Conservation (phyloP, 345 rosid species). For the Zanthoxylum bungeanum region DNA sequence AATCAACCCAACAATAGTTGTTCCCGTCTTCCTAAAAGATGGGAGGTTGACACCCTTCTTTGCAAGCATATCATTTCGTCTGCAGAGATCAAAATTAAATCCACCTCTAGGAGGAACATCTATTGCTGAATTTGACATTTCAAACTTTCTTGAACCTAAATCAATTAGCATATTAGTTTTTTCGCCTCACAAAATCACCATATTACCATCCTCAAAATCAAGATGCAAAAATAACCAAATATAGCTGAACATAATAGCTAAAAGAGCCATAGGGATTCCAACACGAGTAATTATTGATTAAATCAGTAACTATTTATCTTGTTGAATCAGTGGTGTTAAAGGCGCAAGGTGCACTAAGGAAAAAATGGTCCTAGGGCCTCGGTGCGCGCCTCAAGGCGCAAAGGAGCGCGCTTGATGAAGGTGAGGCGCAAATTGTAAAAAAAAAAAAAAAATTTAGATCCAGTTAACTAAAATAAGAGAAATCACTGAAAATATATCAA, state of each 20-base stretch:
- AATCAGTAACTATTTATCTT: not conserved
- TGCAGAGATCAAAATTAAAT: slow-evolving; percentile 83
- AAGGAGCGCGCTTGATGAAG: too few species aligned
- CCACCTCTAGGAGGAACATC: slow-evolving; percentile 71
- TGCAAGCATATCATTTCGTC: slow-evolving; percentile 69
- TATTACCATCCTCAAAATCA: not conserved
- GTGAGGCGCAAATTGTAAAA: too few species aligned
- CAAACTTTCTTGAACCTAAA: slow-evolving; percentile 12
- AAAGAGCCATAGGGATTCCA: not conserved
- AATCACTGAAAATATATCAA: too few species aligned
- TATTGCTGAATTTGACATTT: slow-evolving; percentile 49
- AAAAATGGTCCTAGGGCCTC: too few species aligned
- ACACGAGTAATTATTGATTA: not conserved
- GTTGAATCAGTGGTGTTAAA: too few species aligned
- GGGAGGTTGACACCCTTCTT: slow-evolving; percentile 67
- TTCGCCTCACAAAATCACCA: not conserved
- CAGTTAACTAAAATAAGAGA: too few species aligned
- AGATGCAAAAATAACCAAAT: not conserved
- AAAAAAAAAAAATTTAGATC: too few species aligned
- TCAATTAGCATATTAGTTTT: not conserved
- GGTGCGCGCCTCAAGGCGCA: too few species aligned
- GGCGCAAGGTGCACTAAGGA: too few species aligned
- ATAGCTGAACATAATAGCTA: not conserved
- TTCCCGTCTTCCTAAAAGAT: slow-evolving; percentile 77
- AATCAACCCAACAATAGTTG: slow-evolving; percentile 87